Base-by-base conservation (phyloP, 2,329 filamentous ascomycete genomes). In the Scleromitrula shiraiana region DNA sequence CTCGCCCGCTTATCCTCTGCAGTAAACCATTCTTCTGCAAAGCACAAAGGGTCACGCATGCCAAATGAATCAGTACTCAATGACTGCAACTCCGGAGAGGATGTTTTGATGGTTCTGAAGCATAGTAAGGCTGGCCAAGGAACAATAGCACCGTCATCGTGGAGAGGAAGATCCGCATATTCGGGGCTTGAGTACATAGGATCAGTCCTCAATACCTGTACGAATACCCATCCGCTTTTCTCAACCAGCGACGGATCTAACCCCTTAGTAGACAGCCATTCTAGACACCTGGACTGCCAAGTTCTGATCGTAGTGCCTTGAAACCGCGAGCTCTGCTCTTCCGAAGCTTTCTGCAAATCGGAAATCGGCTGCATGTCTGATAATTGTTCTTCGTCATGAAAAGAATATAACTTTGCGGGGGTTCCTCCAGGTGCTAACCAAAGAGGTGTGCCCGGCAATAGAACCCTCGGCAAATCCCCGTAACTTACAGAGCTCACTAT, bases 1-100 rank as follows among this genome's bases (percentile, higher is more conserved):
- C 72, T 72, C 37, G 76, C 75, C 52, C 65, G 59, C 14, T 62
- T 60, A n/a, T 62, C 56, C 39, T 56, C 60, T 15, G 52, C 54
- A 29, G 46, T 49, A 46, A 62, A 66, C 66, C 66, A 68, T 10
- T 61, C 56, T 54, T 68, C 62, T 12, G 63, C 64, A 52, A 65
- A 65, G 4, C 53, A 49, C n/a, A 68, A 52, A 24, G 65, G 64
- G 59, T 67, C 64, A 15, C 52, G 53, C 36, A n/a, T 46, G 38
- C 33, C 30, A 15, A 42, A 35, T 23, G 35, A 29, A 15, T 30
- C 35, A 14, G 40, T 36, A 9, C 37, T 49, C 17, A 23, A 30
- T 8, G 38, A 22, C 19, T 53, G 39, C 8, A 51, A 14, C 23
- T 54, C 50, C 12, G 38, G 9, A 8, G 38, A 36, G 36, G 46